A percentile compares a stretch with the other conserved stretches of the same genome.
phyloP scores from a whole-genome alignment of 164 flowering plant genomes.

The Vitis vinifera region ASM3070453v1 NC_081812.1:14037501-14038000 shows the following conservation, averaged over 20 bases:
- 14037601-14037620: conserved; percentile 80
- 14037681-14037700: conserved; percentile 68
- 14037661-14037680: conserved; percentile 84
- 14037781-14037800: conserved; percentile 64
- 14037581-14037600: conserved; percentile 59
- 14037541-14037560: conserved; percentile 73
- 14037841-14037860: conserved; percentile 78
- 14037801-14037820: conserved; percentile 76
- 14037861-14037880: conserved; percentile 77
- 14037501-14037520: conserved; percentile 78
- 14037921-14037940: conserved; percentile 85
- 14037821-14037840: conserved; percentile 66
- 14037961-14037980: conserved; percentile 66
- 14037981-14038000: conserved; percentile 62
- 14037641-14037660: conserved; percentile 88
- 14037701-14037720: conserved; percentile 82
- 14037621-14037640: conserved; percentile 67
- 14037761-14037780: conserved; percentile 80
- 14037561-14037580: conserved; percentile 80
- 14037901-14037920: conserved; percentile 79
- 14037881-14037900: conserved; percentile 58
- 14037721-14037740: conserved; percentile 75
- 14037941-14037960: conserved; percentile 66
- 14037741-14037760: conserved; percentile 69
- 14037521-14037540: conserved; percentile 92